phyloP scores from a whole-genome alignment of 129 eudicot species.

The Tanacetum coccineum region DNA sequence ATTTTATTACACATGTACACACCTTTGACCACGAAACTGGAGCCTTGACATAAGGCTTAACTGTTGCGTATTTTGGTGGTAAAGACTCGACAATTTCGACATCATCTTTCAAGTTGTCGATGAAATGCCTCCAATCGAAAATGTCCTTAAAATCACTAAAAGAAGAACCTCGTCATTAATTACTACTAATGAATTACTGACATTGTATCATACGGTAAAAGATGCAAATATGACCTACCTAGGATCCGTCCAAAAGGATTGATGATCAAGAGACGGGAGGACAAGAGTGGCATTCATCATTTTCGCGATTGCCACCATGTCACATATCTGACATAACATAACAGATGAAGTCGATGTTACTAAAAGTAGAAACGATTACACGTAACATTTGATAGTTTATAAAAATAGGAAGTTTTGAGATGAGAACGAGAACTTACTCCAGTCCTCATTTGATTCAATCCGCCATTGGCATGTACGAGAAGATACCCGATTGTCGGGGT shows the following conservation, averaged over 20 bases:
- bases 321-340: conserved; percentile 61
- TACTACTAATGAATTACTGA: background rate
- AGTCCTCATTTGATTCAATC: conserved; percentile 96
- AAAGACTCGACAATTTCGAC: conserved; percentile 74
- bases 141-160: conserved; percentile 88
- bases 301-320: conserved; percentile 89
- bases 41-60: conserved; percentile 59
- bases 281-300: conserved; percentile 96
- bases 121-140: conserved; percentile 82
- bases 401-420: background rate
- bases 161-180: background rate
- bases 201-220: background rate
- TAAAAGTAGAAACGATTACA: background rate
- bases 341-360: background rate
- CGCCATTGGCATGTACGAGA: conserved; percentile 90
- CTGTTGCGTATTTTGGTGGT: conserved; percentile 47
- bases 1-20: background rate
- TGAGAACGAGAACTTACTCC: conserved; percentile 51
- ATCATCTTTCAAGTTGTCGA: conserved; percentile 65
- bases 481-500: conserved; percentile 61
- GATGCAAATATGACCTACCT: conserved; percentile 38
- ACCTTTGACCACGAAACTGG: conserved; percentile 99
- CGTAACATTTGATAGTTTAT: background rate
- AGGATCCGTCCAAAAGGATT: conserved; percentile 95
- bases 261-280: conserved; percentile 94